These are phyloP conservation scores for Chaetoceros muelleri DNA, from an alignment of 108 stramenopile species.

Conservation along the genomic window DNA sequence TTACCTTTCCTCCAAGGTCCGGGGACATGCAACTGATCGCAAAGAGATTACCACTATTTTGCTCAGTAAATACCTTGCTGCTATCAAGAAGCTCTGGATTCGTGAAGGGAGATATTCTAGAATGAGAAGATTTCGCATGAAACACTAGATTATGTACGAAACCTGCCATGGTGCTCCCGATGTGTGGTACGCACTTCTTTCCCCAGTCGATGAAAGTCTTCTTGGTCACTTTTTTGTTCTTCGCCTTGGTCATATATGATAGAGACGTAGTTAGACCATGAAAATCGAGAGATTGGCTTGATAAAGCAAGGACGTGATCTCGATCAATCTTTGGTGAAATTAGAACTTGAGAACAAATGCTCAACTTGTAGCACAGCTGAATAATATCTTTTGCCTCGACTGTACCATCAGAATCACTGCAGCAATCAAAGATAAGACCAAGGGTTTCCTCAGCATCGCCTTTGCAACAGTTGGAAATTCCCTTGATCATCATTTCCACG, in stretches of 20 bases:
- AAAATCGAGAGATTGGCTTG: neutral
- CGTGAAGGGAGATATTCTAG: neutral
- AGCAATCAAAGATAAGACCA: neutral
- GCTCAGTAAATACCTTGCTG: neutral
- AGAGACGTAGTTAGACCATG: neutral
- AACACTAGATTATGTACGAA: neutral
- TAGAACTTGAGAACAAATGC: neutral
- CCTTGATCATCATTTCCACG: neutral
- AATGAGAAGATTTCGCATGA: neutral
- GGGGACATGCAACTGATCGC: neutral
- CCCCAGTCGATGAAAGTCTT: neutral
- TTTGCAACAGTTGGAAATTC: neutral
- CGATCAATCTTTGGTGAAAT: neutral
- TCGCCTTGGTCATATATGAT: neutral
- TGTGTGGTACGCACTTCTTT: neutral
- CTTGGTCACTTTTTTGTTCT: neutral
- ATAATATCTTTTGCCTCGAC: neutral
- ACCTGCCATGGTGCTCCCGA: neutral
- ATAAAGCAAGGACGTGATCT: neutral
- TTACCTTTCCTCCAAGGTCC: neutral
- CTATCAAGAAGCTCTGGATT: neutral
- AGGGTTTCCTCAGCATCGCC: neutral
- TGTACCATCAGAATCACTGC: neutral
- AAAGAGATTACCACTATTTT: neutral
- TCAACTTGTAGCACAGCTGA: neutral